A percentile compares a stretch with the other conserved stretches of the same genome.
Evolutionary conservation across 352 stramenopile genomes (phyloP).

Genomic region (Globisporangium megalacanthum): DNA sequence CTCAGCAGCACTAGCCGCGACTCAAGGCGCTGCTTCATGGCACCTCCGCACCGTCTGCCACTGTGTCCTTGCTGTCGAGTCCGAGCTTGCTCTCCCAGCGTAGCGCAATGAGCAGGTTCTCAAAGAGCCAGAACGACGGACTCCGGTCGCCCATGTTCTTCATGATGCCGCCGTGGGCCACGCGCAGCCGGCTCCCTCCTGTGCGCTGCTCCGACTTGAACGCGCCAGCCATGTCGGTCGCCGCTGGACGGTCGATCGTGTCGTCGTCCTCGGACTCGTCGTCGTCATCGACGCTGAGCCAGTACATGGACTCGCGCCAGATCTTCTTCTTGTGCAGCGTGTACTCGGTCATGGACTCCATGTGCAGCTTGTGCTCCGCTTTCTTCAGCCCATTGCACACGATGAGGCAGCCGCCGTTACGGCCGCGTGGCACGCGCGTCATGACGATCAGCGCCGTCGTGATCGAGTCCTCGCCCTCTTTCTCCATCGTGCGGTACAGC

Average conservation of each 20-base stretch:
- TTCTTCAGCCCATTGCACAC: conserved; percentile 50
- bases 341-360: conserved; percentile 38
- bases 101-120: conserved; percentile 47
- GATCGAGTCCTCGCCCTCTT: conserved; percentile 51
- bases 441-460: conserved; percentile 52
- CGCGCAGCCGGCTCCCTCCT: neutral
- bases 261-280: conserved; percentile 4
- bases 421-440: conserved; percentile 37
- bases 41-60: neutral
- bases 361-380: conserved; percentile 39
- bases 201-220: conserved; percentile 13
- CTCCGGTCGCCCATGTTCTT: conserved; percentile 55
- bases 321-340: conserved; percentile 47
- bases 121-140: conserved; percentile 50
- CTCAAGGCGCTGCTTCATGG: neutral
- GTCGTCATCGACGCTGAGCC: conserved; percentile 38
- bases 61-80: conserved; percentile 10
- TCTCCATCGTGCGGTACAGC: conserved; percentile 52
- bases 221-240: neutral
- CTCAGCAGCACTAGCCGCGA: too few relatives aligned
- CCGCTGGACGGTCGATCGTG: neutral
- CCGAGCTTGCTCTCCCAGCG: conserved; percentile 49
- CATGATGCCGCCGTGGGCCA: conserved; percentile 53
- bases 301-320: conserved; percentile 56
- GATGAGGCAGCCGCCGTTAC: conserved; percentile 33